Evolutionary conservation across 1,139 yeast genomes (phyloP), one percentile per base, ranked within the genome.

Genomic region (Schwanniomyces etchellsii): DNA sequence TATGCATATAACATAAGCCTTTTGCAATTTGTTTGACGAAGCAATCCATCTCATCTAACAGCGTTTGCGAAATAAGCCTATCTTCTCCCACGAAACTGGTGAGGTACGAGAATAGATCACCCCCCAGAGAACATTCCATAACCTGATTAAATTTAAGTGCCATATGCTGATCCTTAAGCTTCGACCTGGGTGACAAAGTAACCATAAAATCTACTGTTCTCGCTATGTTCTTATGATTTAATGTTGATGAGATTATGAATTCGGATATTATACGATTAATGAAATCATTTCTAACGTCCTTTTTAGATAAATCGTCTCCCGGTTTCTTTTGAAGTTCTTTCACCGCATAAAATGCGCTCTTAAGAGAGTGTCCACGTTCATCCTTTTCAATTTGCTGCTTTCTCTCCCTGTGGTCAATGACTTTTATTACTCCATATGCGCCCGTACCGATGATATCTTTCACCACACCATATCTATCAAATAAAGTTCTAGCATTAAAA

Each of bases 361-460:
- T n/a, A 25, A 16, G 7, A 24, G 20, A 4, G 20, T 25, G 28
- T 18, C 21, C 21, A n/a, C n/a, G n/a, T n/a, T n/a, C n/a, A n/a
- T n/a, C n/a, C n/a, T n/a, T n/a, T n/a, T n/a, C n/a, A 33, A 27
- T 15, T 29, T 27, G 27, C 22, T 22, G 28, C 23, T 13, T 28
- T 16, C 20, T 12, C 25, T 25, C 24, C 48, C 59, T 74, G 64
- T 62, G 79, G 78, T 32, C 91, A 62, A 40, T 50, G 13, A 86
- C 70, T 39, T 91, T 70, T 14, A 86, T 95, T 23, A 82, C 74
- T 15, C 96, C 96, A 56, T 81, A 88, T 0, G 95, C 77, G 15
- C 95, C 95, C 34, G 77, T 73, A 11, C 96, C 96, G 32, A 88
- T 73, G 15, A 85, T 76, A 38, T 81, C 89, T 47, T 77, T 86